phyloP scores from a whole-genome alignment of 305 asterid genomes.

The Plantago coronopus region DNA sequence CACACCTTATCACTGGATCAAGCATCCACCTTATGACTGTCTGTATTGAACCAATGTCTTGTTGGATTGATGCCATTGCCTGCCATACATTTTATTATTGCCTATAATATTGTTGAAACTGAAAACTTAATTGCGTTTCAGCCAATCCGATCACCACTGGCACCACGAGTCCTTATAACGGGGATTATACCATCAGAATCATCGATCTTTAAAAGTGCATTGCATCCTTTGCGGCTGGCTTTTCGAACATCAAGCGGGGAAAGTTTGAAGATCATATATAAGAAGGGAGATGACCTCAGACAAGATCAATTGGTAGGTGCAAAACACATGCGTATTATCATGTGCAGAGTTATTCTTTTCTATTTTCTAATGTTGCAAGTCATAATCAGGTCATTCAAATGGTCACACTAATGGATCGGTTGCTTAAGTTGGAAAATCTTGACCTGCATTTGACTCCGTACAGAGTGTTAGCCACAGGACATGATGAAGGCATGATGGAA shows the following conservation, averaged over 20 bases:
- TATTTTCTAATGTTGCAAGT: slow-evolving; percentile 17
- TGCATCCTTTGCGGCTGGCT: slow-evolving; percentile 82
- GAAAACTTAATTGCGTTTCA: slow-evolving; percentile 27
- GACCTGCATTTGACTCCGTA: slow-evolving; percentile 96
- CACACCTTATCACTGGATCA: too few species aligned
- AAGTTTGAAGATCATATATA: slow-evolving; percentile 83
- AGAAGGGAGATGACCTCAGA: slow-evolving; percentile 97
- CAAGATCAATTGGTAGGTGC: slow-evolving; percentile 93
- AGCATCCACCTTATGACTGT: slow-evolving; percentile 14
- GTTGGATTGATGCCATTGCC: background rate
- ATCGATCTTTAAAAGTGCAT: slow-evolving; percentile 84
- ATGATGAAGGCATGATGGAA: slow-evolving; percentile 98
- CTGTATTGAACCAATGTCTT: background rate
- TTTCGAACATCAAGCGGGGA: slow-evolving; percentile 92
- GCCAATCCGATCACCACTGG: slow-evolving; percentile 96
- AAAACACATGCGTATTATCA: slow-evolving; percentile 9
- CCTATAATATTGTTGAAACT: slow-evolving; percentile 8
- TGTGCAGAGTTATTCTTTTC: slow-evolving; percentile 13
- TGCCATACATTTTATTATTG: background rate
- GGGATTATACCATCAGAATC: slow-evolving; percentile 98
- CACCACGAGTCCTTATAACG: slow-evolving; percentile 79
- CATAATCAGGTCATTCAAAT: slow-evolving; percentile 81
- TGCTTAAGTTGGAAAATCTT: slow-evolving; percentile 96
- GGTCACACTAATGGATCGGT: slow-evolving; percentile 96
- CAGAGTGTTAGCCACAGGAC: slow-evolving; percentile 94